Percentiles rank a stretch among this genome's conserved stretches.
phyloP scores from a whole-genome alignment of 2,329 filamentous ascomycete genomes.

The Colletotrichum trifolii region DNA sequence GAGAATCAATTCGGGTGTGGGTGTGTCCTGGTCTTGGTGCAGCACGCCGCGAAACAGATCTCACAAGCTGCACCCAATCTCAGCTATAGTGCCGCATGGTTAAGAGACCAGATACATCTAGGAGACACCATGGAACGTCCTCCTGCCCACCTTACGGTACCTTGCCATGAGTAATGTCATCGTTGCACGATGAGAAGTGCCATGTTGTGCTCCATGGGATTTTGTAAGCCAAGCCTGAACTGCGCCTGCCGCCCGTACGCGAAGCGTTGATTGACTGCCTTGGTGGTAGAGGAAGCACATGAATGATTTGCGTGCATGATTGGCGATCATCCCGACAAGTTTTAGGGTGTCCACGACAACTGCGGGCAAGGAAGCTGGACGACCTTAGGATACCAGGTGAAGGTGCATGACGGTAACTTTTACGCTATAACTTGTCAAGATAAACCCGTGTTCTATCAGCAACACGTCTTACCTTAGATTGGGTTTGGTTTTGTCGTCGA shows the following conservation, averaged over 20 bases:
- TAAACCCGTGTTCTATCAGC: too few relatives aligned
- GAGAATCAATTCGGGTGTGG: conserved; percentile 1
- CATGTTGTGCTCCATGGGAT: conserved; percentile 9
- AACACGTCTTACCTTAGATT: too few relatives aligned
- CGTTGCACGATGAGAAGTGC: conserved; percentile 1
- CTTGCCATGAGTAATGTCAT: too few relatives aligned
- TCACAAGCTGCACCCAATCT: conserved; percentile 21
- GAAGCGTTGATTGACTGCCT: background rate
- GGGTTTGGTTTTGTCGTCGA: background rate
- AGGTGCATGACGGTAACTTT: background rate
- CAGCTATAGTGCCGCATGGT: conserved; percentile 4
- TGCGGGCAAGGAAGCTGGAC: background rate
- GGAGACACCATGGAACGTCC: conserved; percentile 5
- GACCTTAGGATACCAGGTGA: background rate
- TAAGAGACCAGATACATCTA: conserved; percentile 6
- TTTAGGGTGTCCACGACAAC: conserved; percentile 7
- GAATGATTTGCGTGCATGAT: conserved; percentile 33
- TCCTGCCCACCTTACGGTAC: background rate
- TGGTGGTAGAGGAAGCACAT: conserved; percentile 10
- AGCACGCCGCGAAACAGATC: conserved; percentile 33
- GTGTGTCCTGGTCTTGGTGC: conserved; percentile 33
- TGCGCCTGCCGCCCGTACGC: background rate
- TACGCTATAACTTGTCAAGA: too few relatives aligned
- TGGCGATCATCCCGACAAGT: conserved; percentile 22
- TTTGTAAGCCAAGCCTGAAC: conserved; percentile 1